Evolutionary conservation across 768 basidiomycete species (phyloP), one percentile per base, ranked within the genome.

Genomic region (Tricholoma bakamatsutake): DNA sequence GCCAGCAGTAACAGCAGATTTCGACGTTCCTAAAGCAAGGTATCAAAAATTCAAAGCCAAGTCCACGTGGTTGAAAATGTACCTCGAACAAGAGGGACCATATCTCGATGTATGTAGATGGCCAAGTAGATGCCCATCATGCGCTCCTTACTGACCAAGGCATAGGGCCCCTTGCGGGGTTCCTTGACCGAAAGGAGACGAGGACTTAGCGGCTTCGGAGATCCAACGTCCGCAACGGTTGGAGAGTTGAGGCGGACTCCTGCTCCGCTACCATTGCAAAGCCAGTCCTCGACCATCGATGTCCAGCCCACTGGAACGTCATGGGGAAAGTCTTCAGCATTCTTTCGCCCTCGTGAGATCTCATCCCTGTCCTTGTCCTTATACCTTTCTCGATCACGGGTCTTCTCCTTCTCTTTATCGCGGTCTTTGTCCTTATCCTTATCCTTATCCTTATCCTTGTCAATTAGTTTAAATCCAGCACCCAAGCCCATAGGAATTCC

Each of bases 41-140:
- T 33, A 12, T 66, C 46, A 63, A 56, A 11, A 54, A 50, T 8
- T 28, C 3, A 50, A 58, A 27, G 49, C 52, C 31, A 3, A 39
- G 9, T 39, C 7, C 13, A 21, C 17, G 35, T 18, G 24, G n/a
- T 39, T 17, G 27, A 31, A 21, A 21, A 33, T 13, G 51, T 55
- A 80, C 90, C 89, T 74, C 74, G 73, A 4, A 93, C 80, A 8
- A 87, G 73, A 50, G 78, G 75, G 33, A 75, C 74, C n/a, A 87
- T 65, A 60, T 91, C 89, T 13, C 81, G 80, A 65, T 91, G 85
- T 30, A 91, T 77, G 64, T 86, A 92, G 5, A 92, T 67, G 4
- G 88, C 81, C 34, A 90, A 74, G 65, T 92, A 92, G 40, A 95
- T 80, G 2, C 92, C 92, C 89, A 98, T 88, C 72, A 98, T 77